phyloP scores from a whole-genome alignment of 345 rosid species.

The Rhodamnia argentea region DNA sequence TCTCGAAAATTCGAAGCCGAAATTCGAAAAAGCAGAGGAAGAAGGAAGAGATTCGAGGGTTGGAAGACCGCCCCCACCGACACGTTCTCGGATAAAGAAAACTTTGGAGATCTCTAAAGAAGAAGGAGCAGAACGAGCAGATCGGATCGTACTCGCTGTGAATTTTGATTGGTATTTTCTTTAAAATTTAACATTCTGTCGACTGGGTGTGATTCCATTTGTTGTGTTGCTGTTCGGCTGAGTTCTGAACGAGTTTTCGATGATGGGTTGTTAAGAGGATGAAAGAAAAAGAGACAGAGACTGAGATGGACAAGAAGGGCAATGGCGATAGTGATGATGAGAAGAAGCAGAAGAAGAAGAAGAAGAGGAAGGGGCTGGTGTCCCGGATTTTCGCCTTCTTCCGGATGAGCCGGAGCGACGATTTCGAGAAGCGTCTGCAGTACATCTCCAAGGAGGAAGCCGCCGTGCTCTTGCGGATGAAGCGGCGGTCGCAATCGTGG shows the following conservation, averaged over 20 bases:
- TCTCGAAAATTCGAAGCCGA: background rate
- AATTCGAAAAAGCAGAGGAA: background rate
- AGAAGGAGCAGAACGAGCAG: background rate
- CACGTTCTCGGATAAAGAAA: background rate
- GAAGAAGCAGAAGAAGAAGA: conserved; percentile 11
- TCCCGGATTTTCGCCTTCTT: conserved; percentile 65
- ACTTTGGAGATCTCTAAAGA: background rate
- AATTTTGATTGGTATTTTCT: background rate
- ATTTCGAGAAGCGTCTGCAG: conserved; percentile 87
- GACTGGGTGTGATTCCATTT: background rate
- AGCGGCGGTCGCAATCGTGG: conserved; percentile 55
- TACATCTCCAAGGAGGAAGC: conserved; percentile 86
- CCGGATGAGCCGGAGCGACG: conserved; percentile 38
- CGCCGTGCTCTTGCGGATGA: conserved; percentile 48
- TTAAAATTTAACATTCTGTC: background rate
- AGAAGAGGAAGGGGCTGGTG: conserved; percentile 51
- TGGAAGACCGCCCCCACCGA: background rate
- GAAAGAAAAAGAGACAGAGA: background rate
- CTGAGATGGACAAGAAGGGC: background rate
- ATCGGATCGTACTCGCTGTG: background rate
- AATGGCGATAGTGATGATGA: conserved; percentile 1
- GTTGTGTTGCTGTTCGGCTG: background rate
- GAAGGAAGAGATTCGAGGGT: background rate
- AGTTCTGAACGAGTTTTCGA: background rate
- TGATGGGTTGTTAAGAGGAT: background rate